Evolutionary conservation across 345 rosid genomes (phyloP).

Genomic region (Chamaenerion angustifolium): DNA sequence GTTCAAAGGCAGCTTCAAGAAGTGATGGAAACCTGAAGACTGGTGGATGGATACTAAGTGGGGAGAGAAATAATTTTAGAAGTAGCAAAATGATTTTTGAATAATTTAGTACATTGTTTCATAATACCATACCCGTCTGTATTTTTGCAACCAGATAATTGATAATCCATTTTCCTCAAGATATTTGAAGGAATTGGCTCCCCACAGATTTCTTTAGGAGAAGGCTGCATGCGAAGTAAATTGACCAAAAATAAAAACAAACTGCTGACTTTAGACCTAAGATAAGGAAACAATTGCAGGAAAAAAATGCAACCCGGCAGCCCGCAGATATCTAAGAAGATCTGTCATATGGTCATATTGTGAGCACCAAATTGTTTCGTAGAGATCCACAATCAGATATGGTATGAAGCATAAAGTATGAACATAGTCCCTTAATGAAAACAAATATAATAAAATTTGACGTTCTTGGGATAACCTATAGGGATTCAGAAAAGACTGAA

Average conservation of each 20-base stretch:
- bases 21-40: constrained; percentile 34
- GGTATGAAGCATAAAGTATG: background rate
- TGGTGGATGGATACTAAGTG: constrained; percentile 30
- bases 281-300: background rate
- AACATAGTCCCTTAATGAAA: background rate
- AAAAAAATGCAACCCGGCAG: too few relatives aligned
- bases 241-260: background rate
- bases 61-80: background rate
- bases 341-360: background rate
- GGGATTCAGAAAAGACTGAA: too few relatives aligned
- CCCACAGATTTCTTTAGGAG: constrained; percentile 11
- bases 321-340: background rate
- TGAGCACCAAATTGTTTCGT: background rate
- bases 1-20: constrained; percentile 16
- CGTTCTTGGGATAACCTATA: too few relatives aligned
- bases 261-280: background rate
- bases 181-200: constrained; percentile 15
- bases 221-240: constrained; percentile 20
- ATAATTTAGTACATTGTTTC: background rate
- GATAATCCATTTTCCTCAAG: constrained; percentile 13
- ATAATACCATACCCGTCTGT: constrained; percentile 21
- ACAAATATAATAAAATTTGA: too few relatives aligned
- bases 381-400: background rate
- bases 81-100: constrained; percentile 7
- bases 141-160: constrained; percentile 11